phyloP scores from a whole-genome alignment of 441 rosid species.

The Euphorbia schlechtendalii region DNA sequence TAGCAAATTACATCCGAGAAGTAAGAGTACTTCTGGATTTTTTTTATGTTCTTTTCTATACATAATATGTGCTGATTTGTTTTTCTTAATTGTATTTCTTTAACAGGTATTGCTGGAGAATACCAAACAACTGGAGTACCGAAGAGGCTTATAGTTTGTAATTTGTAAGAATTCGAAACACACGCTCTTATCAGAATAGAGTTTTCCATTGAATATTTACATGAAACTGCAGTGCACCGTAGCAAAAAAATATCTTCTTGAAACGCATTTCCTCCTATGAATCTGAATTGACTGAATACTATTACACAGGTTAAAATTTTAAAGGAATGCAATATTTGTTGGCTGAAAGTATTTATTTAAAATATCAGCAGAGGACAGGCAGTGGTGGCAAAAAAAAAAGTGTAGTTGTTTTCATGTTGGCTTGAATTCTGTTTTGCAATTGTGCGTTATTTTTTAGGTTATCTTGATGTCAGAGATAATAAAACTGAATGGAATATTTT shows the following conservation, averaged over 20 bases:
- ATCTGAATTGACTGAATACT: not conserved
- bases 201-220: not conserved
- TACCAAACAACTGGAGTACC: conserved; percentile 68
- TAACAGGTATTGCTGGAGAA: conserved; percentile 63
- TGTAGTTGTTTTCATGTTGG: not conserved
- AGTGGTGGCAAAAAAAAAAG: not conserved
- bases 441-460: conserved; percentile 2
- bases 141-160: conserved; percentile 39
- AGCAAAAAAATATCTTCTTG: not conserved
- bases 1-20: conserved; percentile 65
- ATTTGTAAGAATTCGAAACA: not conserved
- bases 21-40: conserved; percentile 23
- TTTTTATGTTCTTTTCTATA: too few species aligned
- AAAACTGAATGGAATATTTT: not conserved
- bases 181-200: not conserved
- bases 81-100: conserved; percentile 9
- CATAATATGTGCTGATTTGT: not conserved
- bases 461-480: not conserved
- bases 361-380: not conserved
- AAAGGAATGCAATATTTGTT: not conserved
- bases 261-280: not conserved
- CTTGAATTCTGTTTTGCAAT: not conserved
- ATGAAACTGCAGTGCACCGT: too few species aligned
- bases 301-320: too few species aligned
- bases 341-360: not conserved